Evolutionary conservation across 176 grass and related monocot genomes (phyloP).

Genomic region (Ampelocalamus luodianensis): DNA sequence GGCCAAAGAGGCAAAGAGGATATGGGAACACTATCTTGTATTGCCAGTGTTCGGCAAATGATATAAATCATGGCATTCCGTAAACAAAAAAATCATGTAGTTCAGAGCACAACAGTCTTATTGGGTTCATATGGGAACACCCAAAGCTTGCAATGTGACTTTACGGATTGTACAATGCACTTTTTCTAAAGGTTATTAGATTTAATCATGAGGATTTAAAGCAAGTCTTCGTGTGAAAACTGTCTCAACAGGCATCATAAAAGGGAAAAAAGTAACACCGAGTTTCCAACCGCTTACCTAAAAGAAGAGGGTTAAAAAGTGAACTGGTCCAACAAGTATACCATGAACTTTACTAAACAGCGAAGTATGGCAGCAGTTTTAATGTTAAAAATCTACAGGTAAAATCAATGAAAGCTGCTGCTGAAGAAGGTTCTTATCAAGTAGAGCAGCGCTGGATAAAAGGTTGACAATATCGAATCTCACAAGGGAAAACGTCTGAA

Average conservation of each 20-base stretch:
- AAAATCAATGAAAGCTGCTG: not conserved
- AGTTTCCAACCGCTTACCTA: not conserved
- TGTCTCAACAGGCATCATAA: slow-evolving; percentile 45
- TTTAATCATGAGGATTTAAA: not conserved
- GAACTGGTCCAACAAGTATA: not conserved
- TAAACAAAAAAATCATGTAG: not conserved
- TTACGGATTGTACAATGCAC: not conserved
- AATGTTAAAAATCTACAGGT: not conserved
- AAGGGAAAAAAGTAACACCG: not conserved
- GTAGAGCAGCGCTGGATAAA: not conserved
- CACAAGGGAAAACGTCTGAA: not conserved
- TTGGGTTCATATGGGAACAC: not conserved
- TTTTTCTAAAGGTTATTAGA: not conserved
- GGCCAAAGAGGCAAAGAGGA: not conserved
- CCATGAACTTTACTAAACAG: not conserved
- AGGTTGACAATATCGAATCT: not conserved
- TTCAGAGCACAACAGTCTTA: not conserved
- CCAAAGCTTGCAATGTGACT: not conserved
- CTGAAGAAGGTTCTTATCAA: not conserved
- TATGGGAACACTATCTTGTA: not conserved
- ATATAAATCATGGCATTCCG: slow-evolving; percentile 39
- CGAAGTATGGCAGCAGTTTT: not conserved
- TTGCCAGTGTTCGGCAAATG: not conserved
- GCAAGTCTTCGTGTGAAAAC: slow-evolving; percentile 49
- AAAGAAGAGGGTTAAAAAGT: slow-evolving; percentile 9